Conservation (phyloP, 176 grass and related monocot species). For the Coix lacrymajobi region DNA sequence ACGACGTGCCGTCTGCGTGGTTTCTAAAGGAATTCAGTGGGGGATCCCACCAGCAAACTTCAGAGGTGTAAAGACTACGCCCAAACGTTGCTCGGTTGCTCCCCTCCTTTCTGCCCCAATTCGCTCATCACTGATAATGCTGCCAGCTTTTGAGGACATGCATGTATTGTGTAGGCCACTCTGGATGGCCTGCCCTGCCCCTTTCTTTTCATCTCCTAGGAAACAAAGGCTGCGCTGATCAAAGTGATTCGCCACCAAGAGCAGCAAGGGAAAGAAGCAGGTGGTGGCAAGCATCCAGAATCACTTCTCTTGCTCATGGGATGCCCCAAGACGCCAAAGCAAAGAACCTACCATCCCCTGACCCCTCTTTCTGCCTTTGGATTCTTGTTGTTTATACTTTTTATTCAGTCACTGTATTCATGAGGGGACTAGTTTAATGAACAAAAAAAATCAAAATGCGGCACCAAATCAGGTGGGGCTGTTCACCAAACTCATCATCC, state of each 20-base stretch:
- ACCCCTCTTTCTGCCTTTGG: constrained; percentile 10
- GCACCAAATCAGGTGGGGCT: neutral
- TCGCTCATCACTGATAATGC: constrained; percentile 11
- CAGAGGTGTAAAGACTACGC: constrained; percentile 25
- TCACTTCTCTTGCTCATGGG: constrained; percentile 34
- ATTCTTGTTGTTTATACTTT: neutral
- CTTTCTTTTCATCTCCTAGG: neutral
- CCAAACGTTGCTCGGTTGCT: neutral
- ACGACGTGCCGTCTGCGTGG: neutral
- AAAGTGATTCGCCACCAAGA: constrained; percentile 28
- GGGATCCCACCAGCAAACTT: constrained; percentile 25
- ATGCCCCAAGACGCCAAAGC: constrained; percentile 41
- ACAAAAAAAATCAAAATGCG: neutral
- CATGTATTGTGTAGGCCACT: constrained; percentile 23
- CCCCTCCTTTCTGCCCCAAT: constrained; percentile 31
- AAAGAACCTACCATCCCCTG: constrained; percentile 38
- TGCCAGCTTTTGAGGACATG: constrained; percentile 26
- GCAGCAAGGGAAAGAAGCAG: constrained; percentile 22
- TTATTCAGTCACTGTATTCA: constrained; percentile 16
- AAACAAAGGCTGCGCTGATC: neutral
- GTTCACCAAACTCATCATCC: neutral
- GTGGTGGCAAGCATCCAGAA: constrained; percentile 33
- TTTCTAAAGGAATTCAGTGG: constrained; percentile 1
- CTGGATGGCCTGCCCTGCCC: neutral
- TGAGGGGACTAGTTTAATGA: constrained; percentile 18